phyloP scores from a whole-genome alignment of 1,284 basidiomycete species.

The Sphagnurus paluster region DNA sequence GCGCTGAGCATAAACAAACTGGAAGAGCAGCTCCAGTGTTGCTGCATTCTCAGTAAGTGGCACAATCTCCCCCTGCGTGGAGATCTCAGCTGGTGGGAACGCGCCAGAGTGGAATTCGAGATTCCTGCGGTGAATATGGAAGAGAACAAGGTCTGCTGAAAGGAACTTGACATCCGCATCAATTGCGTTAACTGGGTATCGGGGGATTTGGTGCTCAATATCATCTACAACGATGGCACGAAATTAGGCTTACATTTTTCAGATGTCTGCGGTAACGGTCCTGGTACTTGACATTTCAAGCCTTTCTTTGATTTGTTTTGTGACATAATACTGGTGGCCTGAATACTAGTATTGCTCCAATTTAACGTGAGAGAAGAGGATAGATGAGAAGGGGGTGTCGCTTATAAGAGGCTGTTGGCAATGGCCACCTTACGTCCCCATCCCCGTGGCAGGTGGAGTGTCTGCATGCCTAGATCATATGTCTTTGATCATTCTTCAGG shows the following conservation, averaged over 20 bases:
- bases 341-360: too few relatives aligned
- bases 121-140: conserved; percentile 20
- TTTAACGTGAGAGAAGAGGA: too few relatives aligned
- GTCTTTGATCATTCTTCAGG: too few relatives aligned
- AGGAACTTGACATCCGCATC: conserved; percentile 18
- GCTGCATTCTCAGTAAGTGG: conserved; percentile 3
- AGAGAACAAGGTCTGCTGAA: conserved; percentile 17
- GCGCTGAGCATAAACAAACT: conserved; percentile 6
- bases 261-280: background rate
- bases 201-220: background rate
- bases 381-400: too few relatives aligned
- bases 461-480: too few relatives aligned
- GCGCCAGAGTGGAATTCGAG: conserved; percentile 8
- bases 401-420: too few relatives aligned
- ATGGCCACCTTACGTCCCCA: too few relatives aligned
- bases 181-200: background rate
- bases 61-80: background rate
- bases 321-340: too few relatives aligned
- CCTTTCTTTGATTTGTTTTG: too few relatives aligned
- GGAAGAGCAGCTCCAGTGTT: conserved; percentile 14
- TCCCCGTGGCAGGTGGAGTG: too few relatives aligned
- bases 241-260: background rate
- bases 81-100: conserved; percentile 5
- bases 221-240: background rate
- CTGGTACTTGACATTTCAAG: too few relatives aligned